phyloP scores from a whole-genome alignment of 139 green algal genomes.

The Desmodesmus armatus region DNA sequence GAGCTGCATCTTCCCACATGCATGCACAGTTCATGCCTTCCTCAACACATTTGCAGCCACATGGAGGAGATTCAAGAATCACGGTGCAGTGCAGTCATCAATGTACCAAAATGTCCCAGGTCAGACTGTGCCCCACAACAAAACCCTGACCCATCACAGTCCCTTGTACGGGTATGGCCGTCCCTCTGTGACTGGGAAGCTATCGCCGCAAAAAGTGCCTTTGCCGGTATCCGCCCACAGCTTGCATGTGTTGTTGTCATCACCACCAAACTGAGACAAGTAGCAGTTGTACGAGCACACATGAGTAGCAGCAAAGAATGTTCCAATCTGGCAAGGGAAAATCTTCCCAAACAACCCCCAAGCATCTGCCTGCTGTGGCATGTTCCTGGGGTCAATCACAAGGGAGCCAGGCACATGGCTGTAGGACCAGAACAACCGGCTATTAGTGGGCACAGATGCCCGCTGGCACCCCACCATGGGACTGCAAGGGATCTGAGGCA shows the following conservation, averaged over 20 bases:
- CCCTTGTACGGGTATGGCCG: no score
- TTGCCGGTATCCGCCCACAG: no score
- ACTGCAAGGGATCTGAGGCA: not conserved
- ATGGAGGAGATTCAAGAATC: no score
- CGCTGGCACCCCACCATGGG: not conserved
- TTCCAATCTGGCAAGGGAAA: not conserved
- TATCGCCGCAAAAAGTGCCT: no score
- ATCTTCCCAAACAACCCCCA: not conserved
- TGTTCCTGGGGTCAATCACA: not conserved
- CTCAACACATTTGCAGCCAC: no score
- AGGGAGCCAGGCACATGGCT: not conserved
- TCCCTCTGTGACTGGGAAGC: no score
- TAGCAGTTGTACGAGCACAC: not conserved
- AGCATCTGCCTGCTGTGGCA: not conserved
- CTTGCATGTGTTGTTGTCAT: not conserved
- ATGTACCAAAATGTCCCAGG: no score
- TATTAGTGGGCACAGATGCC: not conserved
- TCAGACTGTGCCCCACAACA: no score
- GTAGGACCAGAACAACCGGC: not conserved
- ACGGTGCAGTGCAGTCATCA: no score
- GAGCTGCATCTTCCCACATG: no score
- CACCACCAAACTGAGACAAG: not conserved
- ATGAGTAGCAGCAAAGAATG: not conserved
- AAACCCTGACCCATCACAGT: no score
- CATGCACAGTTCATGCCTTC: no score